These are phyloP conservation scores for Syncephalastrum sp. DNA, from an alignment of 371 early-diverging fungal genomes.

Conservation along the genomic window DNA sequence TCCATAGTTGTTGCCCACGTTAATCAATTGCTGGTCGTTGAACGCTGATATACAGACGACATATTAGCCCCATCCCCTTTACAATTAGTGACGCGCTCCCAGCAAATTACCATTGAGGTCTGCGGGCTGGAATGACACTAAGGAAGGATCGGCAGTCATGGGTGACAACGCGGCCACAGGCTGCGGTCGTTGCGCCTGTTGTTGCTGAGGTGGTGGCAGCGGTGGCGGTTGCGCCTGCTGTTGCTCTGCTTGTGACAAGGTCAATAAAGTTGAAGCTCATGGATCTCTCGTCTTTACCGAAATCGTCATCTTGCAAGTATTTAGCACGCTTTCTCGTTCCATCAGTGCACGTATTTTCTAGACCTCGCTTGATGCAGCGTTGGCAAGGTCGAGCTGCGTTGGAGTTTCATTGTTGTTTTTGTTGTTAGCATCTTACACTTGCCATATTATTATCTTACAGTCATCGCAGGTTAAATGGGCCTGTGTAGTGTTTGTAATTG, in stretches of 20 bases:
- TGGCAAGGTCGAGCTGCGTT: slow-evolving; percentile 37
- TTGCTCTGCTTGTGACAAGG: slow-evolving; percentile 4
- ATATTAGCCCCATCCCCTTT: neutral
- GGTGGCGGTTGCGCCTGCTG: slow-evolving; percentile 2
- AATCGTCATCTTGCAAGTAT: slow-evolving; percentile 64
- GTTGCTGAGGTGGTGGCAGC: slow-evolving; percentile 18
- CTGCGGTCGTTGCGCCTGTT: slow-evolving; percentile 41
- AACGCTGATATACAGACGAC: slow-evolving; percentile 4
- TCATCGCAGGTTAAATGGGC: slow-evolving; percentile 41
- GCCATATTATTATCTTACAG: slow-evolving; percentile 15
- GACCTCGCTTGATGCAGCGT: slow-evolving; percentile 35
- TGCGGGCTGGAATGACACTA: no score
- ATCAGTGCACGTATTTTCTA: slow-evolving; percentile 33
- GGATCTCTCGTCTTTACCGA: slow-evolving; percentile 6
- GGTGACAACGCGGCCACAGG: neutral
- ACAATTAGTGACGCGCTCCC: no score
- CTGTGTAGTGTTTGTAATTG: slow-evolving; percentile 6
- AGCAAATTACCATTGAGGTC: slow-evolving; percentile 26
- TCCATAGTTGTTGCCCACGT: slow-evolving; percentile 41
- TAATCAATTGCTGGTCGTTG: slow-evolving; percentile 24
- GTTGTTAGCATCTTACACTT: slow-evolving; percentile 1
- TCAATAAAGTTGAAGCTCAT: neutral
- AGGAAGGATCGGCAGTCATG: no score
- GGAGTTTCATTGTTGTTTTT: neutral
- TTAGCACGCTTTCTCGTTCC: slow-evolving; percentile 61